Evolutionary conservation across 352 stramenopile genomes (phyloP).

Genomic region (Globisporangium emineosum): DNA sequence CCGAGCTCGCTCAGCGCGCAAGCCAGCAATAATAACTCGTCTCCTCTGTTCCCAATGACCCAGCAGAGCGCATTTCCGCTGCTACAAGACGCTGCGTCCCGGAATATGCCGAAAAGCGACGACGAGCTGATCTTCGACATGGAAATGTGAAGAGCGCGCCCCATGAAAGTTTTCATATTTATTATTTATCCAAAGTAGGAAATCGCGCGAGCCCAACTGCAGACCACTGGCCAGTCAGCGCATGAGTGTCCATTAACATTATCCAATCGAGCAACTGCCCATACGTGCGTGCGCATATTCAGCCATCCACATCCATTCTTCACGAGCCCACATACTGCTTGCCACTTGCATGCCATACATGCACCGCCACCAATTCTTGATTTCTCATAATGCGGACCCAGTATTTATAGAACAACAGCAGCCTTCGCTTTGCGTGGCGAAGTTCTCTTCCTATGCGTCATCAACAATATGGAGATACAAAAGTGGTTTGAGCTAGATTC

Average conservation of each 20-base stretch:
- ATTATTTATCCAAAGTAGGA: conserved; percentile 1
- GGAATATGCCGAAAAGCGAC: conserved; percentile 6
- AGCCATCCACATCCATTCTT: neutral
- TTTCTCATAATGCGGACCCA: neutral
- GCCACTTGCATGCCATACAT: neutral
- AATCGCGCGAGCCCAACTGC: neutral
- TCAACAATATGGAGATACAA: neutral
- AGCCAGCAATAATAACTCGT: neutral
- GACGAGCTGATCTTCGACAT: conserved; percentile 26
- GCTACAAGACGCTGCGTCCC: neutral
- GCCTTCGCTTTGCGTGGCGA: neutral
- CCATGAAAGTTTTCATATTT: conserved; percentile 6
- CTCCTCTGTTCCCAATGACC: neutral
- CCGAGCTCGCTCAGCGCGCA: conserved; percentile 7
- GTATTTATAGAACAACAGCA: neutral
- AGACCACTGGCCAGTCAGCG: no score
- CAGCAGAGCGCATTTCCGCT: neutral
- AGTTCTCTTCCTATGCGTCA: neutral
- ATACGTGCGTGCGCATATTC: neutral
- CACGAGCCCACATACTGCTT: neutral
- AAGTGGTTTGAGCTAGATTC: neutral
- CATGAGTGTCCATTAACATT: neutral
- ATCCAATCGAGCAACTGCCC: neutral
- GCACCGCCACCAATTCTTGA: neutral
- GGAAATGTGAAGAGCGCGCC: conserved; percentile 15